These are phyloP conservation scores for Fusarium sp. DNA, from an alignment of 2,329 filamentous ascomycete species.

Conservation along the genomic window DNA sequence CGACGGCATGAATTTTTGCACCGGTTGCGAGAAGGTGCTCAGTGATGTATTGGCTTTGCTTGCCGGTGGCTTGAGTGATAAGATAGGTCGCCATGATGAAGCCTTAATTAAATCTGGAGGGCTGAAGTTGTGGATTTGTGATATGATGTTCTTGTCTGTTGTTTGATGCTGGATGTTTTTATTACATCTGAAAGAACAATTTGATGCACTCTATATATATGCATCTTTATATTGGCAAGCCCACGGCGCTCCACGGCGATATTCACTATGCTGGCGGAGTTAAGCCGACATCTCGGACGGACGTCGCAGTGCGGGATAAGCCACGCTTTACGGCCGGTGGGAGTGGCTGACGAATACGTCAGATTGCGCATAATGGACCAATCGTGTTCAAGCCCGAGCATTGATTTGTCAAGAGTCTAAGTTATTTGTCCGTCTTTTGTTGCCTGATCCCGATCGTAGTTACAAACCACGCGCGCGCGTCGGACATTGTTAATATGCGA, in stretches of 20 bases:
- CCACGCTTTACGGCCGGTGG: background rate
- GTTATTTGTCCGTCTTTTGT: background rate
- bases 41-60: constrained; percentile 48
- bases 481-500: background rate
- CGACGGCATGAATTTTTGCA: constrained; percentile 51
- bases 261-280: background rate
- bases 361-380: background rate
- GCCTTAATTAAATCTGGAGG: background rate
- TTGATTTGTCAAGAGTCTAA: background rate
- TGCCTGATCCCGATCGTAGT: background rate
- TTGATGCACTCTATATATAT: background rate
- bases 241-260: background rate
- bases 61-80: constrained; percentile 52
- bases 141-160: background rate
- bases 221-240: background rate
- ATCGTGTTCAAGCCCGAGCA: background rate
- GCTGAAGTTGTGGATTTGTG: background rate
- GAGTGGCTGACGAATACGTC: background rate
- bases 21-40: constrained; percentile 50
- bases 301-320: background rate
- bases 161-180: background rate
- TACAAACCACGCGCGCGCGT: background rate
- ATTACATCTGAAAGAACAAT: background rate
- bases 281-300: background rate
- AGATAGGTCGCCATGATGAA: constrained; percentile 48